phyloP scores from a whole-genome alignment of 441 rosid species.

The Biscutella laevigata region DNA sequence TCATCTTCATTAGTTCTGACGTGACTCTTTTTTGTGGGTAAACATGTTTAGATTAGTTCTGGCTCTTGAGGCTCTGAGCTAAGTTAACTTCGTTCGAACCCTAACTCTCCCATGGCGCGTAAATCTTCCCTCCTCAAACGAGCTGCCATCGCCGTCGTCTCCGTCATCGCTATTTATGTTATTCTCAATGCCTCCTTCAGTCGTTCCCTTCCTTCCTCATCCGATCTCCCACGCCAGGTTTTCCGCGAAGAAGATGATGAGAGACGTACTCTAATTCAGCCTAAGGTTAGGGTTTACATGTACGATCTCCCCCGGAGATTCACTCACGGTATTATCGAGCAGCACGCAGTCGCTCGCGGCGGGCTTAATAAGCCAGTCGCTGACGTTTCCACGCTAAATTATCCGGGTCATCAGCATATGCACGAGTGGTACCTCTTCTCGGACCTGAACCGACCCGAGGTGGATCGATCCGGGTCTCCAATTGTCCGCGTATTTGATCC shows the following conservation, averaged over 20 bases:
- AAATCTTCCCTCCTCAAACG: conserved; percentile 62
- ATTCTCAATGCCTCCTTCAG: conserved; percentile 48
- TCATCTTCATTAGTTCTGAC: conserved; percentile 15
- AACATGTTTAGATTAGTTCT: no score
- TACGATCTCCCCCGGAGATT: conserved; percentile 70
- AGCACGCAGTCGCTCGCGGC: conserved; percentile 70
- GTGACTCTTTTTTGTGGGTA: no score
- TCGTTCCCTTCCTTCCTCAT: conserved; percentile 30
- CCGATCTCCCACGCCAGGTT: conserved; percentile 26
- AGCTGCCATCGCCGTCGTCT: conserved; percentile 33
- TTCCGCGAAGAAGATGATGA: conserved; percentile 14
- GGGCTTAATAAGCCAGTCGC: conserved; percentile 21
- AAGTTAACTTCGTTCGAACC: no score
- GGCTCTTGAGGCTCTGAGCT: no score
- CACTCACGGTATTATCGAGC: conserved; percentile 67
- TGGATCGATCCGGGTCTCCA: conserved; percentile 52
- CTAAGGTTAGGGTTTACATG: conserved; percentile 51
- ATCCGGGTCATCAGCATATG: conserved; percentile 97
- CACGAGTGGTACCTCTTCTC: conserved; percentile 83
- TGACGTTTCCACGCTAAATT: conserved; percentile 43
- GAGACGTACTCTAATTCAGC: conserved; percentile 8
- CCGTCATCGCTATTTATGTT: conserved; percentile 53
- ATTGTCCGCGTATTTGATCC: conserved; percentile 53
- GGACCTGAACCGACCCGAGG: conserved; percentile 47
- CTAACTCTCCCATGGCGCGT: conserved; percentile 47